Conservation (phyloP, 2,329 filamentous ascomycete species). For the Celoporthe dispersa region DNA sequence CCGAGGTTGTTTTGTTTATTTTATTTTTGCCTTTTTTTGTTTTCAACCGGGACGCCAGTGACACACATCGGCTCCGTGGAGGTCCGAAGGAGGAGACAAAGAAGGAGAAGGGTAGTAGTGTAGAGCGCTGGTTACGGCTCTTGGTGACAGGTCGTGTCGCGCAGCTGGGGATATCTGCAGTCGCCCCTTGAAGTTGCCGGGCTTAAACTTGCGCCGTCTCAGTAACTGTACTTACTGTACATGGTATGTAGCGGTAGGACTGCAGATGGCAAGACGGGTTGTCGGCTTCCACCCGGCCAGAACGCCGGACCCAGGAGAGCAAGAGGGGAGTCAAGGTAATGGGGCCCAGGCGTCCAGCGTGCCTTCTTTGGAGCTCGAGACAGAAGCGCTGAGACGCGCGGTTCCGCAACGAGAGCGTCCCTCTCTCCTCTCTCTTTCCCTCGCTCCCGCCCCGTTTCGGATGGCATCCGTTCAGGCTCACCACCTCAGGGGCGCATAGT, state of each 20-base stretch:
- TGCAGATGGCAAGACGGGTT: not conserved
- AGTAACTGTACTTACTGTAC: not conserved
- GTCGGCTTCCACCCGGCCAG: not conserved
- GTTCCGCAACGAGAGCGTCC: not conserved
- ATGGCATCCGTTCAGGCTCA: not conserved
- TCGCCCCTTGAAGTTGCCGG: not conserved
- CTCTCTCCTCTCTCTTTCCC: no score
- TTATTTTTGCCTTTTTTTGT: not conserved
- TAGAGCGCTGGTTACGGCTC: not conserved
- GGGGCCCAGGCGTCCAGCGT: not conserved
- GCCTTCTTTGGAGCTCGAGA: not conserved
- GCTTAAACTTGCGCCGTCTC: conserved; percentile 13
- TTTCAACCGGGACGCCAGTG: not conserved
- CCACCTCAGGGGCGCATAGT: not conserved
- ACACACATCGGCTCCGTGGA: not conserved
- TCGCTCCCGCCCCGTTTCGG: not conserved
- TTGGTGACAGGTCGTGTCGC: not conserved
- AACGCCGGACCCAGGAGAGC: not conserved
- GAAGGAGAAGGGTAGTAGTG: not conserved
- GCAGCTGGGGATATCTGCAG: not conserved
- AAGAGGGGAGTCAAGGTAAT: not conserved
- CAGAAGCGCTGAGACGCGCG: not conserved
- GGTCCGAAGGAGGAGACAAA: not conserved
- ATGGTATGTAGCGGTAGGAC: not conserved
- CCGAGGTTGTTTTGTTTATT: not conserved